Evolutionary conservation across 345 rosid genomes (phyloP), one percentile per base, ranked within the genome.

Genomic region (Salix caprea): DNA sequence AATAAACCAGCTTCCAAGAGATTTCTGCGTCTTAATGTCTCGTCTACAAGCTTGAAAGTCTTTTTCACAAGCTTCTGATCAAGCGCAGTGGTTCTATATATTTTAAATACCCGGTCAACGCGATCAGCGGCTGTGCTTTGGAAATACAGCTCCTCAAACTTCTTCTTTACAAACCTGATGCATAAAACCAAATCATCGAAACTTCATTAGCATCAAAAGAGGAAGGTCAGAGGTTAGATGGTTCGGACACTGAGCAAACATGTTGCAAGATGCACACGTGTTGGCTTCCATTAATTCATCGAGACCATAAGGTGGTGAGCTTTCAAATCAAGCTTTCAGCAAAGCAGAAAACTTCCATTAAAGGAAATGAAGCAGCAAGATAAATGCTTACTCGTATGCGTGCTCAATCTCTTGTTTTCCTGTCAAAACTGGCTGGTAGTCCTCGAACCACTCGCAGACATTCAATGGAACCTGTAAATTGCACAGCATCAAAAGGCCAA

Each of bases 21-120:
- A 85, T 96, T 93, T 84, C 99, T 89, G 65, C 98, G 88, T 83
- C 98, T 87, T 78, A 96, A 73, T 0, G 94, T 93, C 88, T 96
- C 99, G 13, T 93, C 99, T 23, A 96, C 98, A 7, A 96, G 96
- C 85, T 96, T 96, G 90, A 96, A 96, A 7, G 99, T 96, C 83
- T 94, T 96, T 89, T 94, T 96, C 80, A 96, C 93, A n/a, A 96
- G 97, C 85, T 92, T 96, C 85, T 89, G 98, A 79, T 94, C 98
- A 40, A 94, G 92, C 24, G 98, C 97, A 1, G 95, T 94, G 4
- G 98, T 96, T 74, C 99, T 86, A 67, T 96, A 96, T 82, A 94
- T 91, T 86, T 96, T 96, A 80, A 96, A 96, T 23, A 96, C 97
- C 58, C 97, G 84, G 83, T 96, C 98, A 71, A 96, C 92, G 40